Conservation (phyloP, 2,329 filamentous ascomycete genomes). For the Hypomyces perniciosus region DNA sequence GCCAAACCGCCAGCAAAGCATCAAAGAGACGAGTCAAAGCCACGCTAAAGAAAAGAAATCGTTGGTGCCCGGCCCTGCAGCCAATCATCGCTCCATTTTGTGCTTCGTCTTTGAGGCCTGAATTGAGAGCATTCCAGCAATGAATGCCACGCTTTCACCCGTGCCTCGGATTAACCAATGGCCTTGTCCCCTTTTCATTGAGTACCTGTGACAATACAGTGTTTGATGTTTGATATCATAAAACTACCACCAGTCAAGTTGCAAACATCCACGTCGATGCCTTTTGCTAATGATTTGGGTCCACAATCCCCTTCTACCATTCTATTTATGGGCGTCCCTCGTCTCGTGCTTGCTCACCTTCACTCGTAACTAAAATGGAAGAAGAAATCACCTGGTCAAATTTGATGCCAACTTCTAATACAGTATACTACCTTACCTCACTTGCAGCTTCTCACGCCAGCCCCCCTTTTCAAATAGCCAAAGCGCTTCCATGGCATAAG, state of each 20-base stretch:
- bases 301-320: too few species aligned
- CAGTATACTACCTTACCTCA: conserved; percentile 35
- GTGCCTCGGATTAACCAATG: too few species aligned
- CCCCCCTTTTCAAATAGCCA: conserved; percentile 75
- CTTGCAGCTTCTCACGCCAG: conserved; percentile 58
- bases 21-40: not conserved
- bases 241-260: too few species aligned
- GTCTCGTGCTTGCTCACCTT: too few species aligned
- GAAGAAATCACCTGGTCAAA: not conserved
- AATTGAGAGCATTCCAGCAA: not conserved
- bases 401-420: not conserved
- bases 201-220: too few species aligned
- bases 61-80: conserved; percentile 10
- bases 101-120: not conserved
- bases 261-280: too few species aligned
- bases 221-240: too few species aligned
- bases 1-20: not conserved
- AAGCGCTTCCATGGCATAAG: conserved; percentile 81
- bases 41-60: conserved; percentile 5
- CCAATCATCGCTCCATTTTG: conserved; percentile 12
- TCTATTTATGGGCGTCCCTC: too few species aligned
- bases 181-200: too few species aligned
- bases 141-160: too few species aligned
- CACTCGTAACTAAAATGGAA: conserved; percentile 1
- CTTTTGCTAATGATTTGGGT: too few species aligned